Conservation (phyloP, 495 filamentous ascomycete species). For the Podospora conica region DNA sequence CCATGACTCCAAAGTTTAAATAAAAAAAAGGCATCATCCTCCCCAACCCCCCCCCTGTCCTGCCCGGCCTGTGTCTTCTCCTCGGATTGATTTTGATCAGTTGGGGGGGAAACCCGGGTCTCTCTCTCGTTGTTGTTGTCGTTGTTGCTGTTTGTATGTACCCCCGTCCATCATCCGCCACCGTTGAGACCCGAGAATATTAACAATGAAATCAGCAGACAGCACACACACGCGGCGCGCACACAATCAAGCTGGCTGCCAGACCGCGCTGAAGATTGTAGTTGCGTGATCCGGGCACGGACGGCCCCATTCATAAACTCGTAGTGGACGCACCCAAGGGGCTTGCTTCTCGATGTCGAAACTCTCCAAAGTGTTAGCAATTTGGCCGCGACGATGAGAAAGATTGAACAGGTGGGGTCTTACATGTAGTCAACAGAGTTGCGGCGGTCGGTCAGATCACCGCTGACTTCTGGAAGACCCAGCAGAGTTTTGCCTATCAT, state of each 20-base stretch:
- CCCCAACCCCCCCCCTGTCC: neutral
- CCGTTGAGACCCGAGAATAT: slow-evolving; percentile 7
- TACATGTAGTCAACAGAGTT: neutral
- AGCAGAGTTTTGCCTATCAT: slow-evolving; percentile 47
- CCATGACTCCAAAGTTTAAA: neutral
- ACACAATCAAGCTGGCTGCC: neutral
- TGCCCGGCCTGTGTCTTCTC: neutral
- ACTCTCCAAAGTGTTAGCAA: neutral
- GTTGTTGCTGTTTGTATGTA: neutral
- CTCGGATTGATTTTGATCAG: neutral
- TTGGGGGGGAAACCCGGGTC: neutral
- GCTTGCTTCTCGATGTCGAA: neutral
- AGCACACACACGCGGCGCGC: neutral
- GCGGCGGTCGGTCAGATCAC: slow-evolving; percentile 19
- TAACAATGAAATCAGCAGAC: slow-evolving; percentile 11
- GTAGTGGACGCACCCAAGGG: neutral
- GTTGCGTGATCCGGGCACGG: neutral
- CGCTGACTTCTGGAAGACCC: slow-evolving; percentile 45
- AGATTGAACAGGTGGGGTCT: neutral
- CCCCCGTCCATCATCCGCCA: neutral
- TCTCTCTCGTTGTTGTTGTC: neutral
- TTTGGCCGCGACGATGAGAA: neutral
- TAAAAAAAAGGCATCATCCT: neutral
- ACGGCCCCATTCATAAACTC: neutral
- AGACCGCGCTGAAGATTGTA: neutral